Percentiles rank a stretch among this genome's conserved stretches.
Evolutionary conservation across 169 alveolate genomes (phyloP).

Genomic region (Plasmodium fragile): DNA sequence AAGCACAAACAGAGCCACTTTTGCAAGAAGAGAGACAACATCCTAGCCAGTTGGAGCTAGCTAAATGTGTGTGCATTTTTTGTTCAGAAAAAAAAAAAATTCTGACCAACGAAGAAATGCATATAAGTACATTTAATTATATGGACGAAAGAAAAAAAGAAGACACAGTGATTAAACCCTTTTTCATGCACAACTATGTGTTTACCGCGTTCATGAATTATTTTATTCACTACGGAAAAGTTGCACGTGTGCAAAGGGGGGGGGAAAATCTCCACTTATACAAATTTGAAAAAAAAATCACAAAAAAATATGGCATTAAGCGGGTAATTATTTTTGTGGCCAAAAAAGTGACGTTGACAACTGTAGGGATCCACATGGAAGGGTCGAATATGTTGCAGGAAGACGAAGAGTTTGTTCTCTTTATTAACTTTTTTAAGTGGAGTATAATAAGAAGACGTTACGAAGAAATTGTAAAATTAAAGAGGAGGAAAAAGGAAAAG

Average conservation of each 20-base stretch:
- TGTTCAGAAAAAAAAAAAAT: slow-evolving; percentile 16
- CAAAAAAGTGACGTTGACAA: slow-evolving; percentile 14
- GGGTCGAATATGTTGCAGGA: slow-evolving; percentile 21
- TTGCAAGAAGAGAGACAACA: background rate
- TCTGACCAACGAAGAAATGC: slow-evolving; percentile 14
- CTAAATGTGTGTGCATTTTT: slow-evolving; percentile 23
- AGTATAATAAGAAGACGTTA: slow-evolving; percentile 32
- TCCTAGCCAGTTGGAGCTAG: background rate
- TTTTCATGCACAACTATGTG: slow-evolving; percentile 45
- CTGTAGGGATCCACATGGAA: slow-evolving; percentile 25
- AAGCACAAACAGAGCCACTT: background rate
- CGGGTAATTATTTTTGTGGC: slow-evolving; percentile 19
- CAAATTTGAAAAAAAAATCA: slow-evolving; percentile 12
- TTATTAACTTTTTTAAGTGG: slow-evolving; percentile 50
- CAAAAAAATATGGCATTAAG: slow-evolving; percentile 7
- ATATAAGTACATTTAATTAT: slow-evolving; percentile 25
- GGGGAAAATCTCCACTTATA: background rate
- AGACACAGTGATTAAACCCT: slow-evolving; percentile 24
- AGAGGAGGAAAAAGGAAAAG: slow-evolving; percentile 9
- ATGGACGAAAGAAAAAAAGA: slow-evolving; percentile 49
- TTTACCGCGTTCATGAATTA: slow-evolving; percentile 35
- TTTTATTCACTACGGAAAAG: slow-evolving; percentile 27
- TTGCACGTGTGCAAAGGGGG: background rate
- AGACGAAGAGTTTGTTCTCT: slow-evolving; percentile 17
- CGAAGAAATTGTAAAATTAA: slow-evolving; percentile 39